Base-by-base conservation (phyloP, 208 protist species). In the Lotmaria passim region DNA sequence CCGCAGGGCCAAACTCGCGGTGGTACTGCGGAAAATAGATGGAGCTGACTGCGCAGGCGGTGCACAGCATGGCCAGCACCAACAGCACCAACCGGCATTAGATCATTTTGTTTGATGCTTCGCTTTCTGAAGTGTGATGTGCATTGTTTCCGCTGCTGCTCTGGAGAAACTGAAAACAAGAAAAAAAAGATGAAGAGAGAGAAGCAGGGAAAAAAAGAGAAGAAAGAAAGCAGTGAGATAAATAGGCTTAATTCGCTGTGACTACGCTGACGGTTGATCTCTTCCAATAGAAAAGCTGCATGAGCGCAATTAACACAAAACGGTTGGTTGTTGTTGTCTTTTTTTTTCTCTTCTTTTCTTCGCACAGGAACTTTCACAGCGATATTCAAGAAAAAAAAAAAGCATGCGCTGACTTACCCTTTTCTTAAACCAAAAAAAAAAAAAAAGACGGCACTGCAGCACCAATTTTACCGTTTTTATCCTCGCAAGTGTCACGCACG, bases 11-110 rank as follows among this genome's bases (percentile, higher is more conserved):
- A 15, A 61, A 44, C 12, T 44, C 36, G 38, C 55, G 55, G n/a
- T 47, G 3, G 47, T 53, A 53, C 19, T 43, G 30, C 1, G 55
- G 55, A 17, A 61, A 61, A 24, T 34, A 47, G 36, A 48, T 10
- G 2, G 36, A 11, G 21, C 28, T 19, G 4, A 33, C 34, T 5
- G 55, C 55, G 24, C 55, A 61, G 11, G 55, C 38, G 15, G 55
- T 61, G 21, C 36, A 44, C 19, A 61, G n/a, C 21, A 47, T 15
- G n/a, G 55, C 33, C 2, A 61, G 14, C n/a, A 44, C 38, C 33
- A 61, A 33, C n/a, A 61, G 38, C 26, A 47, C 3, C 23, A 47
- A 12, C 12, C 55, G 38, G 10, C 34, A 21, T 6, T 19, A 44
- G 7, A 59, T 28, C 33, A n/a, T 44, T 34, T 38, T 21, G 38